phyloP scores from a whole-genome alignment of 371 early-diverging fungal genomes.

The Chytridium lagenaria region DNA sequence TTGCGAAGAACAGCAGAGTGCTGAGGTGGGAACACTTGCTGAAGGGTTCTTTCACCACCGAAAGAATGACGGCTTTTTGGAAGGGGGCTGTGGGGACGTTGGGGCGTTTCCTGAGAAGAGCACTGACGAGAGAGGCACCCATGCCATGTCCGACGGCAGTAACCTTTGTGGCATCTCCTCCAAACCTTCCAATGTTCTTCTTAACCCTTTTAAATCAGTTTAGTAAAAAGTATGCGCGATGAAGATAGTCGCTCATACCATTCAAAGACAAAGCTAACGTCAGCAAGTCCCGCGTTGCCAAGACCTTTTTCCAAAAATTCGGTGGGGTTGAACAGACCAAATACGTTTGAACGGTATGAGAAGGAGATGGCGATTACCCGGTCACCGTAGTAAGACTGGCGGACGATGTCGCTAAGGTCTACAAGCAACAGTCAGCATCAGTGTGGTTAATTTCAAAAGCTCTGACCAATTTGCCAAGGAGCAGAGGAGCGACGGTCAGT shows the following conservation, averaged over 20 bases:
- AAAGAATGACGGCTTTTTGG: constrained; percentile 2
- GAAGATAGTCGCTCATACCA: constrained; percentile 3
- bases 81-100: not conserved
- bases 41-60: constrained; percentile 12
- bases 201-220: constrained; percentile 4
- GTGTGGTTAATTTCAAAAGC: too few relatives aligned
- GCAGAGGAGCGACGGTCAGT: not conserved
- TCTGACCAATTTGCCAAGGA: not conserved
- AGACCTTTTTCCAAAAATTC: not conserved
- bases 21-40: not conserved
- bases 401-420: constrained; percentile 13
- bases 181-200: constrained; percentile 14
- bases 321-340: not conserved
- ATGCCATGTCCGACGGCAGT: constrained; percentile 11
- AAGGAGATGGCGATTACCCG: constrained; percentile 16
- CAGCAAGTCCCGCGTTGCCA: not conserved
- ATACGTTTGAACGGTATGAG: constrained; percentile 16
- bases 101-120: not conserved
- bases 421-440: not conserved
- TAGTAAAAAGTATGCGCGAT: not conserved
- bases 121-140: not conserved
- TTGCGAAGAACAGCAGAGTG: not conserved
- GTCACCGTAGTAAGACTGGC: constrained; percentile 1
- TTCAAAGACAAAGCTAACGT: not conserved
- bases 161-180: constrained; percentile 1